Percentiles rank a stretch among this genome's conserved stretches.
These are phyloP conservation scores for Nidula microcarpa DNA, from an alignment of 768 basidiomycete genomes.

Conservation along the genomic window DNA sequence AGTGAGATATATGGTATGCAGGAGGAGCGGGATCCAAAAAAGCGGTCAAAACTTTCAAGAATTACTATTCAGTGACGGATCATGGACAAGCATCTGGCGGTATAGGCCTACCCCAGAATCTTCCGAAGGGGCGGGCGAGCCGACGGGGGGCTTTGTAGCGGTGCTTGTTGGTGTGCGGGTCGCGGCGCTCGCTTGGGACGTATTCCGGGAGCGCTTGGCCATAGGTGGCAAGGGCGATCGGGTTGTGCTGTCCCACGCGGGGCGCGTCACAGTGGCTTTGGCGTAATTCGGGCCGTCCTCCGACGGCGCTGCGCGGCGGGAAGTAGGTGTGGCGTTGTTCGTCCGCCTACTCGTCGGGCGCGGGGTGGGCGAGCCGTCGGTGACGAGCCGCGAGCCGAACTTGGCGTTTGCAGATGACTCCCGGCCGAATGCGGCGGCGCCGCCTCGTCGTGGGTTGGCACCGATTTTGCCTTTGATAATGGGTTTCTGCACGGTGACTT, in stretches of 20 bases:
- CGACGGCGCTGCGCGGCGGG: constrained; percentile 41
- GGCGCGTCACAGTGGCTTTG: constrained; percentile 71
- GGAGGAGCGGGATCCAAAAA: constrained; percentile 8
- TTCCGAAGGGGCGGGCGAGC: constrained; percentile 74
- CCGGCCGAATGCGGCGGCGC: constrained; percentile 55
- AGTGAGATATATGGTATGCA: not conserved
- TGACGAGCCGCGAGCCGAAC: constrained; percentile 81
- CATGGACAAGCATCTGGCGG: constrained; percentile 75
- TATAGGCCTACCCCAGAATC: constrained; percentile 85
- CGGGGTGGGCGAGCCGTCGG: constrained; percentile 46
- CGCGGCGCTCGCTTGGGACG: constrained; percentile 68
- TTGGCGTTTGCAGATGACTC: constrained; percentile 91
- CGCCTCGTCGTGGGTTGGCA: constrained; percentile 38
- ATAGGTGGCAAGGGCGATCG: constrained; percentile 34
- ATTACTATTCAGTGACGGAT: constrained; percentile 57
- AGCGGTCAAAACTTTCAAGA: constrained; percentile 21
- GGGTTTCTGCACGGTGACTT: constrained; percentile 83
- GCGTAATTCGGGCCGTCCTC: constrained; percentile 65
- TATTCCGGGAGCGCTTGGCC: constrained; percentile 67
- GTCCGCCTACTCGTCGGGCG: constrained; percentile 69
- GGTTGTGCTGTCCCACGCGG: constrained; percentile 68
- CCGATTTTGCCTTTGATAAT: constrained; percentile 46
- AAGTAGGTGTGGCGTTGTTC: constrained; percentile 38
- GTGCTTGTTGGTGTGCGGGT: constrained; percentile 32
- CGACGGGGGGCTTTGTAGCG: constrained; percentile 34